phyloP scores from a whole-genome alignment of 1,139 yeast species.

The Debaryomyces nepalensis region DNA sequence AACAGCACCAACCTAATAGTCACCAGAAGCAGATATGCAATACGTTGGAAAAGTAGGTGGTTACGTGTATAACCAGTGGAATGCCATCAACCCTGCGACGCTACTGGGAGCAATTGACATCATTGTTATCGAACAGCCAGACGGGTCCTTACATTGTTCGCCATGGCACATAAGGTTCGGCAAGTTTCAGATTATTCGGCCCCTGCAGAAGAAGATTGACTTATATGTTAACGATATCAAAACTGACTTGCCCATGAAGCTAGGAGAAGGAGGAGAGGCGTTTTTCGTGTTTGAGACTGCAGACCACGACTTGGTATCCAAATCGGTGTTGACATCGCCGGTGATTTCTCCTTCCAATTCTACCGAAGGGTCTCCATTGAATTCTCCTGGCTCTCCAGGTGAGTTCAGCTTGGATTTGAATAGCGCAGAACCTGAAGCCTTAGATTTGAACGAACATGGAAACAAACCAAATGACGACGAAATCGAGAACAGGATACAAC shows the following conservation, averaged over 20 bases:
- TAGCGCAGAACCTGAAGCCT: constrained; percentile 34
- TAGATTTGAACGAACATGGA: constrained; percentile 34
- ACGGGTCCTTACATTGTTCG: constrained; percentile 82
- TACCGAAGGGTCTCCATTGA: constrained; percentile 58
- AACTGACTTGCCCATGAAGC: constrained; percentile 89
- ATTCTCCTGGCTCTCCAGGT: constrained; percentile 29
- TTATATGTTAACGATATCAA: constrained; percentile 81
- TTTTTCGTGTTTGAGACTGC: constrained; percentile 93
- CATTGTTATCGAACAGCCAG: constrained; percentile 91
- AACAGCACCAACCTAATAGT: background rate
- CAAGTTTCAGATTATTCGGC: constrained; percentile 86
- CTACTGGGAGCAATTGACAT: constrained; percentile 97
- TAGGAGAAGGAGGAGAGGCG: constrained; percentile 98
- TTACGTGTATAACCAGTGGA: constrained; percentile 95
- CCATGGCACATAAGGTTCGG: constrained; percentile 98
- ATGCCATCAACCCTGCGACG: constrained; percentile 94
- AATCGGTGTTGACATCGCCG: constrained; percentile 86
- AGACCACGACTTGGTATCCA: constrained; percentile 62
- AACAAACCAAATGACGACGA: constrained; percentile 21
- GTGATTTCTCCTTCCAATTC: constrained; percentile 82
- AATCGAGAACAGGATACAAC: constrained; percentile 33
- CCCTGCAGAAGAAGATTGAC: constrained; percentile 95
- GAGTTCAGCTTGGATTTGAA: constrained; percentile 20
- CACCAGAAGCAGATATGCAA: constrained; percentile 59
- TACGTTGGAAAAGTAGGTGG: constrained; percentile 96